Conservation (phyloP, 257 asterid genomes). For the Nicotiana tomentosiformis region DNA sequence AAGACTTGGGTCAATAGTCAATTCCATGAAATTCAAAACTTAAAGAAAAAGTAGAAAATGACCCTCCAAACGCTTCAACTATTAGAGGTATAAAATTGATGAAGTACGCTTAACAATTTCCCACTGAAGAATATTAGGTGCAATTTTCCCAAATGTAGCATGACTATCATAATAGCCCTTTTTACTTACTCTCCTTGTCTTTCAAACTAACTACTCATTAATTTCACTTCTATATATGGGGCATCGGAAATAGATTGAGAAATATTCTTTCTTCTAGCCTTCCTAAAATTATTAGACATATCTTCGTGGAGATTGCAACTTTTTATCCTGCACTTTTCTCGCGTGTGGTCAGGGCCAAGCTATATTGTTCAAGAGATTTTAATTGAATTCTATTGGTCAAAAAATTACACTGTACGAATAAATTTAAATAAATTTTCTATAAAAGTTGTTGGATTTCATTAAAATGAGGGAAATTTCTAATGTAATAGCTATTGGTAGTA, state of each 20-base stretch:
- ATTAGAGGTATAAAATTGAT: not conserved
- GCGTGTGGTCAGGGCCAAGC: not conserved
- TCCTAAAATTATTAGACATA: not conserved
- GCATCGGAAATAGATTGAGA: not conserved
- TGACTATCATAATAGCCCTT: not conserved
- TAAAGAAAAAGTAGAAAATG: not conserved
- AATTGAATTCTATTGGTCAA: too few relatives aligned
- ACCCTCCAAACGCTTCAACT: not conserved
- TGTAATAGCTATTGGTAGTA: too few relatives aligned
- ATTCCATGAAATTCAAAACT: not conserved
- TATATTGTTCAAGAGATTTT: too few relatives aligned
- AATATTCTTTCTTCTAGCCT: not conserved
- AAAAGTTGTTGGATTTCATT: too few relatives aligned
- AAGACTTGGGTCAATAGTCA: not conserved
- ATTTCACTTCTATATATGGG: not conserved
- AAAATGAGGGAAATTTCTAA: too few relatives aligned
- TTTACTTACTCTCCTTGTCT: too few relatives aligned
- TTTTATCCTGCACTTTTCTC: not conserved
- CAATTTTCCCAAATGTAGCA: not conserved
- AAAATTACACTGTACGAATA: too few relatives aligned
- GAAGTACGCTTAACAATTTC: not conserved
- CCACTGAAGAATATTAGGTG: not conserved
- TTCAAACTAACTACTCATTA: not conserved
- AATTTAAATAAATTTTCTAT: too few relatives aligned
- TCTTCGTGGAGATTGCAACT: not conserved